Evolutionary conservation across 768 basidiomycete species (phyloP).

Genomic region (Gloeopeniophorella convolvens): DNA sequence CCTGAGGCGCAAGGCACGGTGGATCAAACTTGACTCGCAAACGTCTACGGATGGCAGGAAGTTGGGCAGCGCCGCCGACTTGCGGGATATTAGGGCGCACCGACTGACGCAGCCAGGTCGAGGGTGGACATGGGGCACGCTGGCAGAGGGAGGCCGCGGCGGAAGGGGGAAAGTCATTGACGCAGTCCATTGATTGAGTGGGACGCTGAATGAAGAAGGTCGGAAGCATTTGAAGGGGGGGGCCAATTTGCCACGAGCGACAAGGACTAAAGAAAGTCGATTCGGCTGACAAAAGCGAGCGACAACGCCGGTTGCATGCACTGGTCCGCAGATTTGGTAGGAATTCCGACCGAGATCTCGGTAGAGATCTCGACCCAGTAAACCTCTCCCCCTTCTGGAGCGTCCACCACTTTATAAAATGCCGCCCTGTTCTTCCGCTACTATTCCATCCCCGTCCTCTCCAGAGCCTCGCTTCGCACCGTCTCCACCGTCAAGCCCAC

Average conservation of each 20-base stretch:
- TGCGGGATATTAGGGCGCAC: no score
- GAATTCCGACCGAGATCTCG: conserved; percentile 9
- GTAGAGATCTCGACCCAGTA: conserved; percentile 5
- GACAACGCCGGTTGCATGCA: conserved; percentile 16
- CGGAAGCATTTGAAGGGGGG: conserved; percentile 10
- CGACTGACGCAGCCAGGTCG: no score
- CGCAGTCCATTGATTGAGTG: conserved; percentile 12
- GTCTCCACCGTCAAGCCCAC: background rate
- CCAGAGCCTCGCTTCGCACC: background rate
- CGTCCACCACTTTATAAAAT: conserved; percentile 17
- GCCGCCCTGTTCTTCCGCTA: conserved; percentile 1
- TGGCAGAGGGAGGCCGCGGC: conserved; percentile 12
- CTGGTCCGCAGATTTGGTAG: background rate
- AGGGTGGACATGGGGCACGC: background rate
- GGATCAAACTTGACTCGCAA: no score
- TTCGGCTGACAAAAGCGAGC: conserved; percentile 21
- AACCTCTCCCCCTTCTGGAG: conserved; percentile 10
- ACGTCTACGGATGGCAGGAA: background rate
- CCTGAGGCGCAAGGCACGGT: background rate
- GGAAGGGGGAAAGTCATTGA: conserved; percentile 3
- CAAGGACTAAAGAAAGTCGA: background rate
- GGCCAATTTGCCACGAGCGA: background rate
- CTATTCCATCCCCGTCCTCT: conserved; percentile 5
- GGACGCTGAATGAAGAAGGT: conserved; percentile 6
- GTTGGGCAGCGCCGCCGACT: background rate